Evolutionary conservation across 2,329 filamentous ascomycete genomes (phyloP).

Genomic region (Aspergillus persii): DNA sequence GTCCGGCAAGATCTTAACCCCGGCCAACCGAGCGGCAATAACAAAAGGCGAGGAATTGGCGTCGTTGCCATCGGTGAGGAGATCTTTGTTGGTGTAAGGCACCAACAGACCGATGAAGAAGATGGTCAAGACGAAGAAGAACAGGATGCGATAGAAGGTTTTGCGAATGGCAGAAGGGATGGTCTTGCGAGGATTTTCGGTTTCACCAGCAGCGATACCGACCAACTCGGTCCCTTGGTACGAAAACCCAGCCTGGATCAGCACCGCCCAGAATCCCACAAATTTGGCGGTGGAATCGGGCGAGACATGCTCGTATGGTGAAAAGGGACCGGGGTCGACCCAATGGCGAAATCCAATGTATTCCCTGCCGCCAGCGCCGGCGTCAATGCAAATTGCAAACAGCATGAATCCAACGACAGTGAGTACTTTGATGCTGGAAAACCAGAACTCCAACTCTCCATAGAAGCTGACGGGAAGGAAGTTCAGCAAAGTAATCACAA

Average conservation of each 20-base stretch:
- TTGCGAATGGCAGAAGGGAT: conserved; percentile 71
- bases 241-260: conserved; percentile 44
- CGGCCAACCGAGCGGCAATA: conserved; percentile 40
- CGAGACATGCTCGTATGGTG: conserved; percentile 45
- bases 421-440: conserved; percentile 73
- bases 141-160: conserved; percentile 72
- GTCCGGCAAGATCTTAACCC: conserved; percentile 38
- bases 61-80: conserved; percentile 47
- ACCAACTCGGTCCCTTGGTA: conserved; percentile 68
- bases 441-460: conserved; percentile 76
- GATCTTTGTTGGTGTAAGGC: conserved; percentile 56
- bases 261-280: conserved; percentile 57
- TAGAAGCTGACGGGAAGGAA: conserved; percentile 70
- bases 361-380: conserved; percentile 65
- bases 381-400: conserved; percentile 73
- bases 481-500: conserved; percentile 66
- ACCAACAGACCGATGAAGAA: conserved; percentile 72
- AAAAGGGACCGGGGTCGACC: conserved; percentile 66
- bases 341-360: conserved; percentile 73
- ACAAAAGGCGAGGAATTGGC: conserved; percentile 43
- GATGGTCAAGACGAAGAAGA: conserved; percentile 49
- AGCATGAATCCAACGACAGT: conserved; percentile 74
- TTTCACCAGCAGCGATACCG: conserved; percentile 75
- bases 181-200: conserved; percentile 67
- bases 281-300: conserved; percentile 53